A percentile compares a stretch with the other conserved stretches of the same genome.
These are phyloP conservation scores for Paramecium biaurelia DNA, from an alignment of 73 alveolate genomes.

Conservation along the genomic window DNA sequence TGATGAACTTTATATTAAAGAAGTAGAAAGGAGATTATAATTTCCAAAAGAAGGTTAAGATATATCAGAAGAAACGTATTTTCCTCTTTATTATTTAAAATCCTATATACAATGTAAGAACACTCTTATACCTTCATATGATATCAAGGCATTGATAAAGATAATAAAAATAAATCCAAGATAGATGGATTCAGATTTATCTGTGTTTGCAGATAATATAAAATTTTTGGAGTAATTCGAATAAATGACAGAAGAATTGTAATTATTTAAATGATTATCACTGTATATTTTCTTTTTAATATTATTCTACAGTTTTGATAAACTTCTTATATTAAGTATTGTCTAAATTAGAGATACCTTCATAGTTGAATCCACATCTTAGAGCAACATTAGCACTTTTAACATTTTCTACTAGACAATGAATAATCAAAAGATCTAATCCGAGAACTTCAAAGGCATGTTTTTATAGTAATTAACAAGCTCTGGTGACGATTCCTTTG, in stretches of 20 bases:
- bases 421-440: neutral
- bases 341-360: neutral
- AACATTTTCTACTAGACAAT: neutral
- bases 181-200: neutral
- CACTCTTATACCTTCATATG: neutral
- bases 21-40: neutral
- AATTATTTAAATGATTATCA: neutral
- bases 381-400: constrained; percentile 18
- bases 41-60: neutral
- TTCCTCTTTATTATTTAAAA: neutral
- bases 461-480: neutral
- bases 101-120: neutral
- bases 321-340: neutral
- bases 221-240: neutral
- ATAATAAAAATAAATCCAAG: neutral
- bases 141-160: neutral
- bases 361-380: neutral
- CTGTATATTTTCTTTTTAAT: neutral
- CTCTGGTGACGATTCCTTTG: neutral
- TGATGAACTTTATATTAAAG: neutral
- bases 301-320: constrained; percentile 29
- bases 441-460: constrained; percentile 5
- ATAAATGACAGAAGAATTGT: neutral
- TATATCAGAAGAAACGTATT: neutral
- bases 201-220: neutral